phyloP scores from a whole-genome alignment of 495 filamentous ascomycete species.

The Choiromyces venosus region DNA sequence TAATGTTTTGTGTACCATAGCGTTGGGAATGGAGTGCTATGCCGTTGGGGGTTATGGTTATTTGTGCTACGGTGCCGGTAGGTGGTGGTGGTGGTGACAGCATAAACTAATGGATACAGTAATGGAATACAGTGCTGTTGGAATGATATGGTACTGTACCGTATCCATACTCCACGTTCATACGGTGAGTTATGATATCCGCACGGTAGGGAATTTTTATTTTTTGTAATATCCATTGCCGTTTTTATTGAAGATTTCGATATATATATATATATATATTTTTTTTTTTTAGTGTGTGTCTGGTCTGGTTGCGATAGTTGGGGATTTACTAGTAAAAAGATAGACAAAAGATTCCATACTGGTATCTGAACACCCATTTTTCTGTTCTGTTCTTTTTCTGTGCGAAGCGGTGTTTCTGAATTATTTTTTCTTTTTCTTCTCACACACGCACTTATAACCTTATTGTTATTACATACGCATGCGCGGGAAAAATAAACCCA shows the following conservation, averaged over 20 bases:
- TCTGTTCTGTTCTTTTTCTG: no score
- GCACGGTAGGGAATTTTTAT: neutral
- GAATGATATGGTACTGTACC: no score
- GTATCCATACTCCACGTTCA: no score
- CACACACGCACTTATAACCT: neutral
- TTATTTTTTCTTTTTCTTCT: neutral
- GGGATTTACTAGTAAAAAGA: neutral
- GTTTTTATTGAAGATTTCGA: neutral
- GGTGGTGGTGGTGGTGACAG: no score
- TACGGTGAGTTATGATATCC: neutral
- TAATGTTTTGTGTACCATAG: no score
- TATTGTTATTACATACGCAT: neutral
- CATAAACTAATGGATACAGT: neutral
- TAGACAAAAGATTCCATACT: neutral
- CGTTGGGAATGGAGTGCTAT: no score
- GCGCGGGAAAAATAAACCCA: slow-evolving; percentile 1
- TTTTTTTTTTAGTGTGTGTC: neutral
- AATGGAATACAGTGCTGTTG: neutral
- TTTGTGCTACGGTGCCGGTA: neutral
- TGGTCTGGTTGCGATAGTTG: no score
- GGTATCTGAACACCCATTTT: slow-evolving; percentile 2
- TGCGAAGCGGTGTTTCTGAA: neutral
- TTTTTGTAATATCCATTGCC: no score
- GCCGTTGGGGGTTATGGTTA: slow-evolving; percentile 16
- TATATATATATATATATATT: no score